Conservation (phyloP, 805 yeast genomes). For the Spathaspora gorwiae region DNA sequence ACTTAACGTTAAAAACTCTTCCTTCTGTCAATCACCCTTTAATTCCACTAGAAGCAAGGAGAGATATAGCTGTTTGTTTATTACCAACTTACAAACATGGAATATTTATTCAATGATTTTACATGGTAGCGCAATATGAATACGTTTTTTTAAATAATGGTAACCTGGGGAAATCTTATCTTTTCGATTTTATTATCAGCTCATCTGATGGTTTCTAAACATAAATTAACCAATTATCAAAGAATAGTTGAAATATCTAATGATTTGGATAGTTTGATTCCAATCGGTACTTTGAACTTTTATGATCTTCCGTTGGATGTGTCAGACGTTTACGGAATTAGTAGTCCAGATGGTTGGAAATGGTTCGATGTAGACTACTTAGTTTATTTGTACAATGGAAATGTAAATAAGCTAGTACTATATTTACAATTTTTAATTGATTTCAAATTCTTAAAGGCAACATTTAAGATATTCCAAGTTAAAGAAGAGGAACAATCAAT, state of each 20-base stretch:
- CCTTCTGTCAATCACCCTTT: too few relatives aligned
- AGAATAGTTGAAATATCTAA: constrained; percentile 34
- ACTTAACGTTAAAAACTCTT: too few relatives aligned
- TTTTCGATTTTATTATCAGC: too few relatives aligned
- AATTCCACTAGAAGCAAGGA: too few relatives aligned
- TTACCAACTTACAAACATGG: too few relatives aligned
- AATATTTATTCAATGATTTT: too few relatives aligned
- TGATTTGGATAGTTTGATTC: constrained; percentile 33
- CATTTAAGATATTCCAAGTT: constrained; percentile 25
- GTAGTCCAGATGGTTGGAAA: constrained; percentile 40
- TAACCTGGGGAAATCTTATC: too few relatives aligned
- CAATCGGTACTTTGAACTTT: constrained; percentile 48
- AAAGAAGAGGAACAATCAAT: constrained; percentile 10
- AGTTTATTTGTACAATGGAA: constrained; percentile 8
- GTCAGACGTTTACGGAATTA: constrained; percentile 27
- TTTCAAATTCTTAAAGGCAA: constrained; percentile 39
- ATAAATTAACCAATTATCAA: constrained; percentile 11
- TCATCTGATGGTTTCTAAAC: too few relatives aligned
- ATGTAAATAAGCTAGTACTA: constrained; percentile 18
- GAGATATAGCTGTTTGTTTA: too few relatives aligned
- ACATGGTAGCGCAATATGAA: too few relatives aligned
- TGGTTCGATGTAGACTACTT: constrained; percentile 52
- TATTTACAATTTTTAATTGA: constrained; percentile 43
- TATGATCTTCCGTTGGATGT: constrained; percentile 38
- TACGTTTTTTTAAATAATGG: too few relatives aligned